Evolutionary conservation across 2,329 filamentous ascomycete genomes (phyloP), one percentile per base, ranked within the genome.

Genomic region (Pseudogymnoascus sp.): DNA sequence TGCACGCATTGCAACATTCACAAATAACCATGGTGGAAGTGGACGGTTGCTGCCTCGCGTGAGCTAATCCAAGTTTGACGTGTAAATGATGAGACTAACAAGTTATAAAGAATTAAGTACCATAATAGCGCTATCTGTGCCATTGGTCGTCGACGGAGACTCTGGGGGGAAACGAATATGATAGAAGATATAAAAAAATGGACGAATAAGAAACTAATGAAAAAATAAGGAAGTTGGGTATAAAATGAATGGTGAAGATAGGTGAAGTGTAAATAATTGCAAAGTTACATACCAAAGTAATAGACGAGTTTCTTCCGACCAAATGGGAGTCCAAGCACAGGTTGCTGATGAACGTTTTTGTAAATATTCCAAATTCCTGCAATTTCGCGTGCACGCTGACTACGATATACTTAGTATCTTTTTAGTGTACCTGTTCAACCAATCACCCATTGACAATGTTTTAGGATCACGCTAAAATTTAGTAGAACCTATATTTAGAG

Each of bases 1-100:
- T 50, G 30, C 22, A 30, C 30, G 43, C 25, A 41, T 61, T 6
- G 47, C 58, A 30, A 58, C 59, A 57, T 62, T 62, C 28, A 18
- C 47, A 3, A 20, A n/a, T 39, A 3, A 25, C 16, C 22, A 20
- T 14, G 16, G 38, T 8, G 20, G 1, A 6, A 41, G 34, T 11
- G 9, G 14, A 32, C 32, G 32, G 12, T 57, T 25, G n/a, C 35
- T 14, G 2, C 28, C 34, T 32, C 57, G 28, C 39, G 61, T 62
- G 16, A 60, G 61, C 16, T 20, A 7, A 16, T 20, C 5, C 3
- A 12, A 11, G 16, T 28, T 20, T 34, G 28, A n/a, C 22, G 11
- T 3, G 3, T 18, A 32, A 14, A 47, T 38, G 20, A 61, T 4
- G 6, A 32, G 20, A 6, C 37, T 61, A 6, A 50, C 25, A 50